A percentile compares a stretch with the other conserved stretches of the same genome.
phyloP scores from a whole-genome alignment of 2,329 filamentous ascomycete genomes.

The Xylaria sp. region DNA sequence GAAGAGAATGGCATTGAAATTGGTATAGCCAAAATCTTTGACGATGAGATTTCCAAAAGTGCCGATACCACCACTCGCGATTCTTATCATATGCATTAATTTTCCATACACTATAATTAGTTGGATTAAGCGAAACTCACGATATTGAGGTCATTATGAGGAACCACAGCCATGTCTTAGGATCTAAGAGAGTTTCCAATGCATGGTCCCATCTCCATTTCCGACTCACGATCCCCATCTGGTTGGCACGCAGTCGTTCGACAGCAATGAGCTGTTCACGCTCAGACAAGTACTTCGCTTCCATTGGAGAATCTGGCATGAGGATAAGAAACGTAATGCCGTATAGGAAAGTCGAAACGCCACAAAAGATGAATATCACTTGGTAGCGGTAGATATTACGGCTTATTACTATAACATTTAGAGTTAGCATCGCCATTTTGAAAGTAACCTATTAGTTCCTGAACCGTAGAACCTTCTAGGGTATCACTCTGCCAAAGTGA shows the following conservation, averaged over 20 bases:
- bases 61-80: conserved; percentile 52
- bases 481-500: not conserved
- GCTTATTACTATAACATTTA: conserved; percentile 48
- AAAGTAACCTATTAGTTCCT: not conserved
- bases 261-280: conserved; percentile 74
- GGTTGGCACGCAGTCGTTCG: conserved; percentile 77
- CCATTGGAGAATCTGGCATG: conserved; percentile 72
- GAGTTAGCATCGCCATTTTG: not conserved
- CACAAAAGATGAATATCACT: conserved; percentile 61
- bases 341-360: conserved; percentile 62
- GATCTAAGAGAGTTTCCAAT: conserved; percentile 53
- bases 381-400: conserved; percentile 60
- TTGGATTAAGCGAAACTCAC: conserved; percentile 65
- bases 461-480: not conserved
- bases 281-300: conserved; percentile 68
- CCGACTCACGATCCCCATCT: conserved; percentile 78
- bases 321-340: conserved; percentile 62
- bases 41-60: conserved; percentile 55
- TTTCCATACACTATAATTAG: not conserved
- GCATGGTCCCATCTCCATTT: conserved; percentile 76
- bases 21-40: conserved; percentile 54
- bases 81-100: conserved; percentile 41
- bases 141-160: conserved; percentile 69
- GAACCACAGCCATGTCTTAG: conserved; percentile 68
- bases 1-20: conserved; percentile 54